phyloP scores from a whole-genome alignment of 208 protist genomes.

The Trypanosomatidae sp. region DNA sequence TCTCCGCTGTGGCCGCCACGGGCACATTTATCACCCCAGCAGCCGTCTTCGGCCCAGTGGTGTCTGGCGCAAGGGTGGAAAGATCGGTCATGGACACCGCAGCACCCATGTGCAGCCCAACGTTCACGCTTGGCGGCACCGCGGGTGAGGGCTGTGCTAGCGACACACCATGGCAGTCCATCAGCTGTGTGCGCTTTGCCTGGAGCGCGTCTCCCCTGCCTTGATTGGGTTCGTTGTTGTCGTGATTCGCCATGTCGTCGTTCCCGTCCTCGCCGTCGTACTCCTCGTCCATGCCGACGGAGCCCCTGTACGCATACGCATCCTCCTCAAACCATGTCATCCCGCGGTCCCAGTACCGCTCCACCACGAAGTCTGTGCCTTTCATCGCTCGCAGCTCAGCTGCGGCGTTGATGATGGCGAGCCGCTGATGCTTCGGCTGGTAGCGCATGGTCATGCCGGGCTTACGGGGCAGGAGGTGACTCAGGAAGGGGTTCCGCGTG shows the following conservation, averaged over 20 bases:
- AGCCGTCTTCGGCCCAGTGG: background rate
- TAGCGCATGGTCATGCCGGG: constrained; percentile 43
- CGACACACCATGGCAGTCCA: background rate
- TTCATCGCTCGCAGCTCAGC: constrained; percentile 54
- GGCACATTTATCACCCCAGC: background rate
- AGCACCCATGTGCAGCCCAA: background rate
- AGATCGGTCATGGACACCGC: background rate
- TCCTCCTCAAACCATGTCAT: constrained; percentile 62
- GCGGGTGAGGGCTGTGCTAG: background rate
- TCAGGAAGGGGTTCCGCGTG: constrained; percentile 43
- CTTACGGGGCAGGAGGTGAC: constrained; percentile 54
- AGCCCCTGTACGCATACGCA: constrained; percentile 15
- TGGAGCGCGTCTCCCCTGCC: background rate
- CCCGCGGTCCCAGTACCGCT: constrained; percentile 74
- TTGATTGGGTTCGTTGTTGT: background rate
- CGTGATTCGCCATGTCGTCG: background rate
- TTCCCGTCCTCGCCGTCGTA: constrained; percentile 2
- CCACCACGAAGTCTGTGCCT: constrained; percentile 57
- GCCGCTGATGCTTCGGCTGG: constrained; percentile 74
- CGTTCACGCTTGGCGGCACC: background rate
- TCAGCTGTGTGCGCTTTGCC: background rate
- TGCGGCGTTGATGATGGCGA: constrained; percentile 53
- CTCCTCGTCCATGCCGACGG: constrained; percentile 1
- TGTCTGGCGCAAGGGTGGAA: background rate
- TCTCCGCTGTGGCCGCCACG: background rate